Evolutionary conservation across 139 green algal genomes (phyloP), one percentile per base, ranked within the genome.

Genomic region (Astrephomene gubernaculifera): DNA sequence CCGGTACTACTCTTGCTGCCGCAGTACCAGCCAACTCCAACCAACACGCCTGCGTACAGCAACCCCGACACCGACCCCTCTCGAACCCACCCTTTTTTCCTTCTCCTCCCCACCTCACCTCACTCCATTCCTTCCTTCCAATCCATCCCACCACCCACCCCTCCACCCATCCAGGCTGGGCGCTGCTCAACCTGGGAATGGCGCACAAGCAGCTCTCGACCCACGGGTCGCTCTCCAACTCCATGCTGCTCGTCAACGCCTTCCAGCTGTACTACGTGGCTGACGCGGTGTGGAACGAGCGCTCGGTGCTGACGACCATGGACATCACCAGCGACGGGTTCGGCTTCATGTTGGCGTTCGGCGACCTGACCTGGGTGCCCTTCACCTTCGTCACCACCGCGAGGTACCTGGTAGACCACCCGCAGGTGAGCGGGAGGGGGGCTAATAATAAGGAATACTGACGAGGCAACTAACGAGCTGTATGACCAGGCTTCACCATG

Each of bases 251-350:
- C 79, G 94, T 98, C 25, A 96, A 95, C 63, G 86, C 67, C 4
- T 99, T 94, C 94, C 88, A 98, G 61, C 82, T 94, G 1, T 84
- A 93, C 71, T 94, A 94, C 67, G 83, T 92, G 8, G 76, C 86
- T 5, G 88, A 92, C 72, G 86, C 89, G 72, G 70, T 94, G 64
- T 94, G 87, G 76, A 92, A 93, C 81, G 96, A 99, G 91, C 71
- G 39, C 44, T 87, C 95, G 70, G 98, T 99, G 69, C 88, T 99
- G 38, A 98, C 95, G 27, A 99, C 97, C 60, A 98, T 98, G 97
- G 97, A 99, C 92, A 99, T 99, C 89, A 99, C 96, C 52, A 96
- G 93, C 1, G 97, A 99, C 86, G 96, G 96, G 38, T 99, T 99
- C 94, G 97, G 97, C 49, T 99, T 98, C 92, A 99, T 99, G 97